phyloP scores from a whole-genome alignment of 164 flowering plant genomes.

The Aristolochia fimbriata region DNA sequence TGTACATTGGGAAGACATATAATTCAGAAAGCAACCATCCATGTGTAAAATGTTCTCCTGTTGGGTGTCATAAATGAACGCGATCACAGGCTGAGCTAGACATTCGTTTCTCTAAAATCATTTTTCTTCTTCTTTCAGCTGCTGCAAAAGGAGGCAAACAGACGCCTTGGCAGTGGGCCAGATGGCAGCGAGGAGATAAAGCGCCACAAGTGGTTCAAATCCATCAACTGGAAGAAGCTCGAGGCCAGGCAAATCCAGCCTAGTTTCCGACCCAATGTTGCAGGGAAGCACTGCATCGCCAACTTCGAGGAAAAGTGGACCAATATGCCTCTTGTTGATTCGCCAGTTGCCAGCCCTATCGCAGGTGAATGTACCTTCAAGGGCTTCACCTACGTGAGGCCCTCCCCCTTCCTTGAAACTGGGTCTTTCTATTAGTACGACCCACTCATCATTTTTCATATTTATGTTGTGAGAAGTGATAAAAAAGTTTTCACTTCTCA shows the following conservation, averaged over 20 bases:
- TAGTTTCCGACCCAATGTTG: slow-evolving; percentile 74
- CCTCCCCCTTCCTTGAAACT: slow-evolving; percentile 34
- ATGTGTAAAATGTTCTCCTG: too few relatives aligned
- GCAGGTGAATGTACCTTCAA: slow-evolving; percentile 37
- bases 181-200: slow-evolving; percentile 67
- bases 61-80: too few relatives aligned
- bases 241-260: slow-evolving; percentile 62
- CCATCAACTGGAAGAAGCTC: slow-evolving; percentile 80
- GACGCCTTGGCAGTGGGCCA: slow-evolving; percentile 70
- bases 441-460: too few relatives aligned
- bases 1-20: too few relatives aligned
- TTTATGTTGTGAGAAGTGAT: too few relatives aligned
- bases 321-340: slow-evolving; percentile 58
- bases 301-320: slow-evolving; percentile 84
- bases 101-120: too few relatives aligned
- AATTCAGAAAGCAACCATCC: too few relatives aligned
- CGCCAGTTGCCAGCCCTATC: slow-evolving; percentile 71
- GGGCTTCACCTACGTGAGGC: slow-evolving; percentile 65
- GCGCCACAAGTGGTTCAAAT: slow-evolving; percentile 79
- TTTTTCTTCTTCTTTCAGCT: slow-evolving; percentile 28
- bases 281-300: slow-evolving; percentile 63
- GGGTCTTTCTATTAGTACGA: background rate
- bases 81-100: too few relatives aligned
- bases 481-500: too few relatives aligned
- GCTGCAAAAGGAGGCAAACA: slow-evolving; percentile 67